Evolutionary conservation across 306 rosid species (phyloP).

Genomic region (Medicago lupulina): DNA sequence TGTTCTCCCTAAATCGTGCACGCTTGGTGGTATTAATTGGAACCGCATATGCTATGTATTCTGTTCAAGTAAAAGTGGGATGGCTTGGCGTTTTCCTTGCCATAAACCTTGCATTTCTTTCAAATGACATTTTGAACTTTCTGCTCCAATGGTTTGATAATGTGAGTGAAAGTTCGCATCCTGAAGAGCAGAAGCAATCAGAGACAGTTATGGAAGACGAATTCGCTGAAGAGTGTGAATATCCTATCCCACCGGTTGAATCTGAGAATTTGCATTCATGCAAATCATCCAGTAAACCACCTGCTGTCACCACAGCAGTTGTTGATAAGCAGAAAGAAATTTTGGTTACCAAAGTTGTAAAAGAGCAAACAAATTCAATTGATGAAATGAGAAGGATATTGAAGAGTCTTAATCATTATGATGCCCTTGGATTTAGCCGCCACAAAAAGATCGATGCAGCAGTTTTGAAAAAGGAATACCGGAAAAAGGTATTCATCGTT

Average conservation of each 20-base stretch:
- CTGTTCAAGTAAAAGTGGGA: conserved; percentile 89
- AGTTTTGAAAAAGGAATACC: conserved; percentile 80
- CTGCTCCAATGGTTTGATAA: conserved; percentile 94
- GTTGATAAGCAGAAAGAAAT: conserved; percentile 59
- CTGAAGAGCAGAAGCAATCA: conserved; percentile 81
- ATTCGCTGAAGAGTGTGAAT: conserved; percentile 72
- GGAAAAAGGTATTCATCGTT: conserved; percentile 63
- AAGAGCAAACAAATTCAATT: conserved; percentile 61
- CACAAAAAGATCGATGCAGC: conserved; percentile 77
- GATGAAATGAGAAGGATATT: conserved; percentile 90
- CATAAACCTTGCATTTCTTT: conserved; percentile 84
- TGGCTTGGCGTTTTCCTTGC: conserved; percentile 91
- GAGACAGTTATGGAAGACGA: conserved; percentile 75
- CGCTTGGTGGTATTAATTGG: conserved; percentile 87
- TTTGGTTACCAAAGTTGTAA: conserved; percentile 59
- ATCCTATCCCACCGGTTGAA: conserved; percentile 64
- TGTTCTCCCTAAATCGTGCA: conserved; percentile 94
- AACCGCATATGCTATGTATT: conserved; percentile 71
- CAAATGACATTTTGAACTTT: conserved; percentile 74
- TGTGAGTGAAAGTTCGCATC: conserved; percentile 67
- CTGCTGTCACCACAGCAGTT: conserved; percentile 59
- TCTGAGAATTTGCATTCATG: conserved; percentile 77
- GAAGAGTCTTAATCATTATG: conserved; percentile 77
- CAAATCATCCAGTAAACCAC: conserved; percentile 72
- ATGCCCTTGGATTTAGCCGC: conserved; percentile 80